These are phyloP conservation scores for Rhizopus sp. DNA, from an alignment of 371 early-diverging fungal genomes.

Conservation along the genomic window DNA sequence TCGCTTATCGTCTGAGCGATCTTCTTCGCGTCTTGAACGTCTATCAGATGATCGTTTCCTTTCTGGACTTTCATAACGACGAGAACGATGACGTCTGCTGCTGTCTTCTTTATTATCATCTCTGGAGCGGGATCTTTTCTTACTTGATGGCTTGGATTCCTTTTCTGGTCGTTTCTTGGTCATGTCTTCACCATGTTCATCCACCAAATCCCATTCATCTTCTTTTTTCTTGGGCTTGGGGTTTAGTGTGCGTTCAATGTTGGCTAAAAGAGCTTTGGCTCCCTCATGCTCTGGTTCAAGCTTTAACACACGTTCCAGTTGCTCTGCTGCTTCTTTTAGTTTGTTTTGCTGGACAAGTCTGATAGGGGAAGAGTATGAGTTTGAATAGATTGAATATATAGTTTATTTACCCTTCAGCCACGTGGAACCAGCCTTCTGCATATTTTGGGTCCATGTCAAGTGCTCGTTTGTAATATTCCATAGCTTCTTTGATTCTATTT, in stretches of 20 bases:
- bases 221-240: slow-evolving; percentile 16
- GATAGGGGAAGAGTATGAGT: background rate
- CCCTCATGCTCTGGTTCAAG: slow-evolving; percentile 37
- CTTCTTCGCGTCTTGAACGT: background rate
- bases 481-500: slow-evolving; percentile 33
- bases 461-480: slow-evolving; percentile 49
- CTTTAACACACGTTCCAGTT: slow-evolving; percentile 36
- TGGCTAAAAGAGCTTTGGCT: slow-evolving; percentile 34
- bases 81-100: too few species aligned
- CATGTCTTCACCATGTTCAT: slow-evolving; percentile 21
- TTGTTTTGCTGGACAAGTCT: slow-evolving; percentile 39
- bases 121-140: background rate
- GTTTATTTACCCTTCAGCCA: slow-evolving; percentile 39
- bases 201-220: slow-evolving; percentile 33
- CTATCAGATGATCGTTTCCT: background rate
- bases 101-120: background rate
- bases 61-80: background rate
- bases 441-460: slow-evolving; percentile 55
- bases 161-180: slow-evolving; percentile 1
- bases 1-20: background rate
- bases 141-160: background rate
- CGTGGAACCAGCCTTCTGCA: slow-evolving; percentile 52
- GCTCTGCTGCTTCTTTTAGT: slow-evolving; percentile 30
- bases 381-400: background rate
- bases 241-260: slow-evolving; percentile 23